Base-by-base conservation (phyloP, 2,329 filamentous ascomycete genomes). In the Hypoxylon sp. region DNA sequence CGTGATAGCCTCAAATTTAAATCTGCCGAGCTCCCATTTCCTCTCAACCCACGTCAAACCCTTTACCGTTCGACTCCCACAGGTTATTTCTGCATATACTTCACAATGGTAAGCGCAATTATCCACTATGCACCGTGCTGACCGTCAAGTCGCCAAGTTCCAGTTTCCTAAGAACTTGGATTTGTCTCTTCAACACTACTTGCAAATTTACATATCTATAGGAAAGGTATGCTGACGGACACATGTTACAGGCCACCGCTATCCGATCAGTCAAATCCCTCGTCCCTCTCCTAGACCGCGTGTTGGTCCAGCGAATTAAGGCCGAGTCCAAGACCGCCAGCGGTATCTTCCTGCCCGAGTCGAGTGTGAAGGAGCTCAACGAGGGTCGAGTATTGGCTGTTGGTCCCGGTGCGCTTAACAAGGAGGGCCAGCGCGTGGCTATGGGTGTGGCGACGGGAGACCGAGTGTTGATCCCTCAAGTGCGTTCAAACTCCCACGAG, bases 341-440 rank as follows among this genome's bases (percentile, higher is more conserved):
- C 69, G 94, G 94, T 69, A 96, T 99, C 82, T 97, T 95, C 83
- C 89, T 99, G 62, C 94, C 94, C 65, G 94, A 99, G 81, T 92
- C 88, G 57, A 90, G 88, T 69, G 91, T 97, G 71, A 96, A 99
- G 84, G 94, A 99, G 76, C 84, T 97, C 72, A 97, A 97, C 78
- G 93, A 97, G 82, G 94, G 90, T 68, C 92, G 91, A 78, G 94
- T 99, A 47, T 80, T 99, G 55, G 94, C 94, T 58, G 93, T 99
- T 59, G 94, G 94, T 45, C 94, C 94, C 50, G 94, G 94, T 59
- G 87, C 81, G 9, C 69, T 96, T 55, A 90, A 95, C 79, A 91
- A 87, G 78, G 88, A 96, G 55, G 94, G 94, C 66, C 90, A 94
- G 82, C 84, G 91, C 65, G 78, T 97, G 67, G 81, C 88, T 57